Percentiles rank a stretch among this genome's conserved stretches.
Conservation (phyloP, 345 rosid genomes). For the Aquilaria malaccensis region DNA sequence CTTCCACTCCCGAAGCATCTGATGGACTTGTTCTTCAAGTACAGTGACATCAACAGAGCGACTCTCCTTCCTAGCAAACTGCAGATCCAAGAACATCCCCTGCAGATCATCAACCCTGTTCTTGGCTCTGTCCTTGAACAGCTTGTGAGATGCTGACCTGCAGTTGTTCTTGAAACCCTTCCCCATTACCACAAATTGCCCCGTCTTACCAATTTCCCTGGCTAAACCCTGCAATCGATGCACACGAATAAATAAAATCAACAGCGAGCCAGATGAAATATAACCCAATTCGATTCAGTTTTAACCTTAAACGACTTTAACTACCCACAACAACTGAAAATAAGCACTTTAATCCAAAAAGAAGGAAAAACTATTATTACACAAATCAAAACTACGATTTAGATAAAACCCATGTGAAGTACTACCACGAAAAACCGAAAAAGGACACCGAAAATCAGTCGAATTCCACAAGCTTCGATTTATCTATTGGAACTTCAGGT, state of each 20-base stretch:
- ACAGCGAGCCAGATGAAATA: slow-evolving; percentile 12
- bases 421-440: neutral
- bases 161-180: slow-evolving; percentile 81
- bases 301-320: neutral
- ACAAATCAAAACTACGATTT: neutral
- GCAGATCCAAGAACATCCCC: slow-evolving; percentile 81
- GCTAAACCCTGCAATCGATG: slow-evolving; percentile 20
- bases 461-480: neutral
- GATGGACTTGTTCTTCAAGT: slow-evolving; percentile 98
- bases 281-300: neutral
- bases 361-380: neutral
- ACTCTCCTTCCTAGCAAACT: slow-evolving; percentile 86
- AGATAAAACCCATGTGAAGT: neutral
- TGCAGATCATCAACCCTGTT: slow-evolving; percentile 98
- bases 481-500: slow-evolving; percentile 5
- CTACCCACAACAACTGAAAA: neutral
- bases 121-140: slow-evolving; percentile 92
- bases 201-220: slow-evolving; percentile 9
- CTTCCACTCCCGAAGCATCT: slow-evolving; percentile 99
- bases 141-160: slow-evolving; percentile 90
- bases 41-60: slow-evolving; percentile 60
- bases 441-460: neutral
- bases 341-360: neutral
- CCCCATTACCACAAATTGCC: slow-evolving; percentile 42
- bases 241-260: slow-evolving; percentile 7